A percentile compares a stretch with the other conserved stretches of the same genome.
These are phyloP conservation scores for Wickerhamiella cacticola DNA, from an alignment of 805 yeast species.

Conservation along the genomic window DNA sequence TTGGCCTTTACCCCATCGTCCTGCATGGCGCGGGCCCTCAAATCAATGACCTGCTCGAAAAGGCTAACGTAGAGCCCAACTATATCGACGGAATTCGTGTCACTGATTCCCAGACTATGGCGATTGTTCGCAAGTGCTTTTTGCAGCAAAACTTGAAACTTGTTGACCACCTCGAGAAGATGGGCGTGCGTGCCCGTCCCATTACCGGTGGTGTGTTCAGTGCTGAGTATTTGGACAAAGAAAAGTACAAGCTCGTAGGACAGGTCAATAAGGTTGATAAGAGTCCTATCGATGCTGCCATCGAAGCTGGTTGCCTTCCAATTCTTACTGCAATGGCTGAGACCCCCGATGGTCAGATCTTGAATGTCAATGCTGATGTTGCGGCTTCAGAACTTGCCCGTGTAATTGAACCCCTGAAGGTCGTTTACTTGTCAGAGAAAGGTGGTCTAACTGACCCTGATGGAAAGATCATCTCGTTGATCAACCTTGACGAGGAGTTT, in stretches of 20 bases:
- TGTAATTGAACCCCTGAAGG: conserved; percentile 91
- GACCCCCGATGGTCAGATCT: conserved; percentile 89
- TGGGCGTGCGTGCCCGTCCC: conserved; percentile 98
- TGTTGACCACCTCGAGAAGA: conserved; percentile 88
- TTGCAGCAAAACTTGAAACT: conserved; percentile 88
- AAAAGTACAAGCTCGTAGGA: conserved; percentile 87
- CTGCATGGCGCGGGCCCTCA: conserved; percentile 99
- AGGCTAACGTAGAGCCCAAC: conserved; percentile 89
- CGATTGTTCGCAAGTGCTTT: conserved; percentile 90
- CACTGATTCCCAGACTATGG: conserved; percentile 89
- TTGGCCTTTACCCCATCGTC: conserved; percentile 92
- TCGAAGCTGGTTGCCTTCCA: conserved; percentile 92
- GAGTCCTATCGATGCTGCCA: conserved; percentile 83
- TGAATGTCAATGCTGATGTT: conserved; percentile 96
- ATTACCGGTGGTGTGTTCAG: conserved; percentile 95
- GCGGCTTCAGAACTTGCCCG: conserved; percentile 98
- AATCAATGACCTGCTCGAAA: conserved; percentile 84
- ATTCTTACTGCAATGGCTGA: conserved; percentile 94
- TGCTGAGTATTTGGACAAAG: conserved; percentile 83
- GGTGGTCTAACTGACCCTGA: conserved; percentile 93
- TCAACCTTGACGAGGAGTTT: conserved; percentile 93
- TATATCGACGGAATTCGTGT: conserved; percentile 94
- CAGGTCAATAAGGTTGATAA: conserved; percentile 76
- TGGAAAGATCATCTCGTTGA: conserved; percentile 77
- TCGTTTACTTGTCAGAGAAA: conserved; percentile 91